phyloP scores from a whole-genome alignment of 768 basidiomycete species.

The Phanerodontia chrysosporium region DNA sequence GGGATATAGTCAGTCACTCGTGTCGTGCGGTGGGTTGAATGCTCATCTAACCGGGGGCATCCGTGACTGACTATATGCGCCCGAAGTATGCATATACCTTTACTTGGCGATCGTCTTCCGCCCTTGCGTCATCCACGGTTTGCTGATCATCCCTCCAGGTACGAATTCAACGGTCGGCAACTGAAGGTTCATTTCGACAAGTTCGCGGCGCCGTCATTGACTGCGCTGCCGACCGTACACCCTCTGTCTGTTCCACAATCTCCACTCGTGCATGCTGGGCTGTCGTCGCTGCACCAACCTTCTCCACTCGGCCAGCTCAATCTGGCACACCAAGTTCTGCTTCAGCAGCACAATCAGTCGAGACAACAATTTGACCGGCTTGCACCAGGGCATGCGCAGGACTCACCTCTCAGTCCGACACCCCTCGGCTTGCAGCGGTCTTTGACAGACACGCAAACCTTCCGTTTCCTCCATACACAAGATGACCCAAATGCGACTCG shows the following conservation, averaged over 20 bases:
- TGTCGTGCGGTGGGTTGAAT: not conserved
- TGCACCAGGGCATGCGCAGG: not conserved
- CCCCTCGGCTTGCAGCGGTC: not conserved
- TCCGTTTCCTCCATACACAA: not conserved
- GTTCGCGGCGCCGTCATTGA: constrained; percentile 41
- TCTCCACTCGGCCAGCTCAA: not conserved
- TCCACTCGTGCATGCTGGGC: not conserved
- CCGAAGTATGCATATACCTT: not conserved
- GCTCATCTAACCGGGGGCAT: not conserved
- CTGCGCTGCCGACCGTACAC: constrained; percentile 16
- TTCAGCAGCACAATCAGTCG: constrained; percentile 8
- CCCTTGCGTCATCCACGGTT: not conserved
- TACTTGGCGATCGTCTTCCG: not conserved
- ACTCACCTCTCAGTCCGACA: not conserved
- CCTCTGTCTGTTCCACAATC: constrained; percentile 23
- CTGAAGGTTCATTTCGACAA: constrained; percentile 93
- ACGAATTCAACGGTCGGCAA: constrained; percentile 81
- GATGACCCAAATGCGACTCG: constrained; percentile 7
- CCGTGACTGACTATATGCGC: not conserved
- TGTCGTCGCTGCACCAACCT: not conserved
- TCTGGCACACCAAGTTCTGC: constrained; percentile 13
- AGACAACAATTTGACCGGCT: not conserved
- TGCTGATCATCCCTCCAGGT: constrained; percentile 40
- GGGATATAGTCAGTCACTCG: not conserved
- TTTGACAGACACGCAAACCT: constrained; percentile 5